These are phyloP conservation scores for Trypanosoma brucei DNA, from an alignment of 208 protist species.

Conservation along the genomic window DNA sequence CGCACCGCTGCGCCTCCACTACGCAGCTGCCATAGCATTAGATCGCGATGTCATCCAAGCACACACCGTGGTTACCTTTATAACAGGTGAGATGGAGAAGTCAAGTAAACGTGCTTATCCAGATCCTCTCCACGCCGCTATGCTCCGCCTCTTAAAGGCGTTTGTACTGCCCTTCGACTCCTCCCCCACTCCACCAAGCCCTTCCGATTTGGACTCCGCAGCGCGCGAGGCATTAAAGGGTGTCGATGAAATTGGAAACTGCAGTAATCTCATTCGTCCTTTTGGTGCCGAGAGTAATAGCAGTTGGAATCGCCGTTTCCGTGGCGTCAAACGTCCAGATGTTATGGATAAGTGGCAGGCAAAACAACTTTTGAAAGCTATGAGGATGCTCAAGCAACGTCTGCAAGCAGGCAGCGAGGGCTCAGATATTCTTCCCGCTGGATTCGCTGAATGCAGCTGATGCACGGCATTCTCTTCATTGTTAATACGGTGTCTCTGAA, in stretches of 20 bases:
- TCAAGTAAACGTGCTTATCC: conserved; percentile 13
- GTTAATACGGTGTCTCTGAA: too few relatives aligned
- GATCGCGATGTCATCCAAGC: not conserved
- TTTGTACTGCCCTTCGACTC: conserved; percentile 15
- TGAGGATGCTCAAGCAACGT: not conserved
- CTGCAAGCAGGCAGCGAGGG: not conserved
- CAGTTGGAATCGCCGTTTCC: conserved; percentile 13
- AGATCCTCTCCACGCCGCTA: conserved; percentile 23
- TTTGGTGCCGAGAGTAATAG: conserved; percentile 8
- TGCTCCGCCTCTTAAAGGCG: conserved; percentile 44
- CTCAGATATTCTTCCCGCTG: conserved; percentile 4
- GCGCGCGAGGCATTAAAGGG: not conserved
- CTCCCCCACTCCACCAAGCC: not conserved
- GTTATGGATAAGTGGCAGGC: conserved; percentile 19
- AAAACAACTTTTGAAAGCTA: conserved; percentile 5
- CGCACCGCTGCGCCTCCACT: conserved; percentile 70
- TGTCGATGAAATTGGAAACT: conserved; percentile 14
- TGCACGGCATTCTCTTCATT: not conserved
- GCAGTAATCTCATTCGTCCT: conserved; percentile 16
- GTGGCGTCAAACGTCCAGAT: conserved; percentile 13
- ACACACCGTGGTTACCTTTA: conserved; percentile 3
- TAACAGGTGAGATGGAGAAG: conserved; percentile 19
- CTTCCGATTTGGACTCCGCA: not conserved
- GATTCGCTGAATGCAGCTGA: not conserved
- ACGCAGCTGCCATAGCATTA: conserved; percentile 31